Conservation (phyloP, 352 stramenopile species). For the Chrysophaeum taylorii region DNA sequence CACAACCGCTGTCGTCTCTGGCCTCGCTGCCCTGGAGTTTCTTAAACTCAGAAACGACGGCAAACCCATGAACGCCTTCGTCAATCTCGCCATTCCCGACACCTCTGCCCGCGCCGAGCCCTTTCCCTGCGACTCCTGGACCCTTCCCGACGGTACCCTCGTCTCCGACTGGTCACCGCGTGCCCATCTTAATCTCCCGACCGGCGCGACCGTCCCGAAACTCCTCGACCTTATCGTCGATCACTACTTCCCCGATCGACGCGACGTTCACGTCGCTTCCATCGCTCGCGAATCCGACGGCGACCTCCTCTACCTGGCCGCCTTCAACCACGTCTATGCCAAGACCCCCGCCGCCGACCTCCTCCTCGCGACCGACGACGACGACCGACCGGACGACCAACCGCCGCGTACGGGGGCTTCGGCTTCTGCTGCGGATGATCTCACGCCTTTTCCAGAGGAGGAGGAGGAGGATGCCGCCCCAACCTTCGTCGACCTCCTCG, state of each 20-base stretch:
- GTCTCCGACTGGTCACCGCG: not conserved
- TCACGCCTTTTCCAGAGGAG: no score
- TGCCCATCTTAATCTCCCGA: not conserved
- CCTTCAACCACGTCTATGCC: no score
- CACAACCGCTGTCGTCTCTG: not conserved
- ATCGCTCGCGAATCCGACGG: not conserved
- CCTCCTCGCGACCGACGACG: no score
- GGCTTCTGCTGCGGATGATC: no score
- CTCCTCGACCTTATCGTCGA: not conserved
- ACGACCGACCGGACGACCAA: no score
- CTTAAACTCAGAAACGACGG: not conserved
- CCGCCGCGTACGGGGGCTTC: no score
- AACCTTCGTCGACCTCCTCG: no score
- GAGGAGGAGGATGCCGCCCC: no score
- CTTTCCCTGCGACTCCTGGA: not conserved
- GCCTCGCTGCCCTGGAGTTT: not conserved
- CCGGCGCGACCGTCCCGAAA: not conserved
- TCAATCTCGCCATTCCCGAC: not conserved
- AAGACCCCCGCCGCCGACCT: no score
- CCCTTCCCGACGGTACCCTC: not conserved
- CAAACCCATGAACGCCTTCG: not conserved
- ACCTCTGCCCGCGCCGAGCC: not conserved
- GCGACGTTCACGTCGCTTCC: not conserved
- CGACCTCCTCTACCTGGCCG: not conserved
- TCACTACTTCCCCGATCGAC: not conserved